A percentile compares a stretch with the other conserved stretches of the same genome.
Evolutionary conservation across 345 rosid species (phyloP).

Genomic region (Excoecaria agallocha): DNA sequence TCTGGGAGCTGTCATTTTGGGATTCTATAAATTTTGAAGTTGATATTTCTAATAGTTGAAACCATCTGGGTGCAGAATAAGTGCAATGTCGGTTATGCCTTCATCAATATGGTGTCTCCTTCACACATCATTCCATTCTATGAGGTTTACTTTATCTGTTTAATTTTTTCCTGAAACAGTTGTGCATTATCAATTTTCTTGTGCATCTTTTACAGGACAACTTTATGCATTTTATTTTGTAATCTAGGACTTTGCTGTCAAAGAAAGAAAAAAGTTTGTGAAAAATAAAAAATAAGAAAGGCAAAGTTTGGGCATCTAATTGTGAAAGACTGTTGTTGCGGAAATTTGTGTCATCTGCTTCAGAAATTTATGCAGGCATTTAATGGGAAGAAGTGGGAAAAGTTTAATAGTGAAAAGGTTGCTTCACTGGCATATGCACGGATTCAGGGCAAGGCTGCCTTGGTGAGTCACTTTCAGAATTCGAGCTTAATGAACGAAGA

Average conservation of each 20-base stretch:
- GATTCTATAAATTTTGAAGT: not conserved
- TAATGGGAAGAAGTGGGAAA: conserved; percentile 91
- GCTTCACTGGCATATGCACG: conserved; percentile 85
- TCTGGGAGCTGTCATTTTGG: not conserved
- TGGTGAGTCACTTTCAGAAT: conserved; percentile 81
- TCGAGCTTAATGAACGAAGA: conserved; percentile 82
- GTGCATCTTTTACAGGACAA: not conserved
- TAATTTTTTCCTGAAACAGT: not conserved
- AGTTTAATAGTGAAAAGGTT: conserved; percentile 91
- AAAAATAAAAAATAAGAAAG: too few relatives aligned
- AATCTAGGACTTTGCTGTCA: not conserved
- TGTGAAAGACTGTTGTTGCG: not conserved
- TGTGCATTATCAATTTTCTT: not conserved
- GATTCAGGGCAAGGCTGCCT: conserved; percentile 90
- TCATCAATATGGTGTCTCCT: conserved; percentile 87
- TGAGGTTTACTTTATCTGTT: conserved; percentile 42
- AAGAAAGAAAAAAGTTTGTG: not conserved
- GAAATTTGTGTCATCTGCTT: not conserved
- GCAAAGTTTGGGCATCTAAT: not conserved
- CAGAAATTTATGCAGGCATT: conserved; percentile 51
- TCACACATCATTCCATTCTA: conserved; percentile 81
- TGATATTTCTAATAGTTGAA: conserved; percentile 7
- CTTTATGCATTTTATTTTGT: not conserved
- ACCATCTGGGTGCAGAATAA: conserved; percentile 64
- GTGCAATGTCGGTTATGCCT: conserved; percentile 95